These are phyloP conservation scores for Blastosporella zonata DNA, from an alignment of 1,284 basidiomycete genomes.

Conservation along the genomic window DNA sequence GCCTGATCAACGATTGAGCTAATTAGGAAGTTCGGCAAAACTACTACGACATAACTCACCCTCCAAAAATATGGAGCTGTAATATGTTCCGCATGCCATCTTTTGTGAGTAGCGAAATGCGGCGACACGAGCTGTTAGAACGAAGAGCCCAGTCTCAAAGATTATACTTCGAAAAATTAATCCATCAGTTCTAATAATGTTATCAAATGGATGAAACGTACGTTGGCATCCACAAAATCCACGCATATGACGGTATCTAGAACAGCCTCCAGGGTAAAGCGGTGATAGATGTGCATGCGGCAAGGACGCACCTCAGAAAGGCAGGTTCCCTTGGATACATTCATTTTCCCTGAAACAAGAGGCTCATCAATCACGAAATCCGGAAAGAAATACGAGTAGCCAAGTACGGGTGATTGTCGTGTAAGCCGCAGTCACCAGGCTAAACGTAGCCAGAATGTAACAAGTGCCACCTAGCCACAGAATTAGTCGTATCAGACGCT, in stretches of 20 bases:
- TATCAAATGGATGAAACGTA: background rate
- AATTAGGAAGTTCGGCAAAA: background rate
- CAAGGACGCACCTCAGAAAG: background rate
- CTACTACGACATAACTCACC: background rate
- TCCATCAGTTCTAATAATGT: background rate
- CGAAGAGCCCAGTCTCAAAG: conserved; percentile 8
- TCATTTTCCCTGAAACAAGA: background rate
- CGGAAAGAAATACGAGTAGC: background rate
- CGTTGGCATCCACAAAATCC: conserved; percentile 15
- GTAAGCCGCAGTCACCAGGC: conserved; percentile 4
- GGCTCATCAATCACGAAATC: background rate
- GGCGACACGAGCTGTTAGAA: conserved; percentile 6
- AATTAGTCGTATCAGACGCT: conserved; percentile 1
- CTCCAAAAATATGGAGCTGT: conserved; percentile 11
- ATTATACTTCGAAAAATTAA: background rate
- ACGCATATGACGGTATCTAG: conserved; percentile 9
- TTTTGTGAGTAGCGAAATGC: conserved; percentile 1
- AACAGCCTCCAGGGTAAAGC: background rate
- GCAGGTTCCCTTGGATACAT: conserved; percentile 1
- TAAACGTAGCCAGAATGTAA: conserved; percentile 9
- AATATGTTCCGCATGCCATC: conserved; percentile 3
- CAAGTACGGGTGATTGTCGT: background rate
- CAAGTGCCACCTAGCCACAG: conserved; percentile 8
- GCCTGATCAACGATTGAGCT: background rate
- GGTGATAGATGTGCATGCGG: background rate